phyloP scores from a whole-genome alignment of 2,329 filamentous ascomycete species.

The Xylaria sp. region DNA sequence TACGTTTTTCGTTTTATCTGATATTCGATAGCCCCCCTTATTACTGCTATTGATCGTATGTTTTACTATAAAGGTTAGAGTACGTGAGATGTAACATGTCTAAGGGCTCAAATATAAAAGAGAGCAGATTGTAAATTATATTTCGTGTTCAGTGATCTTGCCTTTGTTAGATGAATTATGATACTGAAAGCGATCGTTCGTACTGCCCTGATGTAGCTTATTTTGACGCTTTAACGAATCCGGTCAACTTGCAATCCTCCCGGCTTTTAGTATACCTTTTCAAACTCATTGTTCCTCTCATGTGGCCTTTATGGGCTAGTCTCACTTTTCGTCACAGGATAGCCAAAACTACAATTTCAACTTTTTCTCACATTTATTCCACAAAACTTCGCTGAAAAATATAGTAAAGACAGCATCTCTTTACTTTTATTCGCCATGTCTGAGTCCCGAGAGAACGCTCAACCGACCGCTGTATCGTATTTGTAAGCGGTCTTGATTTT shows the following conservation, averaged over 20 bases:
- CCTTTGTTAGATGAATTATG: background rate
- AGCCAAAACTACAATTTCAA: background rate
- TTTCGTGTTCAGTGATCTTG: background rate
- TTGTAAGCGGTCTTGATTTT: background rate
- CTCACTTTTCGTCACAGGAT: background rate
- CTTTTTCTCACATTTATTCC: background rate
- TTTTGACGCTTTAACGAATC: background rate
- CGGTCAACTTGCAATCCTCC: background rate
- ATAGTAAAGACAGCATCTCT: background rate
- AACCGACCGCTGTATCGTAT: background rate
- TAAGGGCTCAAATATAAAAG: background rate
- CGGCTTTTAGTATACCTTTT: background rate
- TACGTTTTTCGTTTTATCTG: background rate
- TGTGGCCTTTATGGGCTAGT: background rate
- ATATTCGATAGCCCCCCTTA: background rate
- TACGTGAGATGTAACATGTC: background rate
- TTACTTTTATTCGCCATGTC: background rate
- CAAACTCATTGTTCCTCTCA: background rate
- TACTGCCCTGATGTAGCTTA: background rate
- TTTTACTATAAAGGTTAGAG: background rate
- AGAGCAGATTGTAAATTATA: background rate
- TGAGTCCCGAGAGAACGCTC: background rate
- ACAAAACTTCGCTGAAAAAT: background rate
- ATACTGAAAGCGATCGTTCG: background rate
- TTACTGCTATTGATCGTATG: background rate